phyloP scores from a whole-genome alignment of 495 filamentous ascomycete genomes.

The Hyaloscypha hepaticicola region DNA sequence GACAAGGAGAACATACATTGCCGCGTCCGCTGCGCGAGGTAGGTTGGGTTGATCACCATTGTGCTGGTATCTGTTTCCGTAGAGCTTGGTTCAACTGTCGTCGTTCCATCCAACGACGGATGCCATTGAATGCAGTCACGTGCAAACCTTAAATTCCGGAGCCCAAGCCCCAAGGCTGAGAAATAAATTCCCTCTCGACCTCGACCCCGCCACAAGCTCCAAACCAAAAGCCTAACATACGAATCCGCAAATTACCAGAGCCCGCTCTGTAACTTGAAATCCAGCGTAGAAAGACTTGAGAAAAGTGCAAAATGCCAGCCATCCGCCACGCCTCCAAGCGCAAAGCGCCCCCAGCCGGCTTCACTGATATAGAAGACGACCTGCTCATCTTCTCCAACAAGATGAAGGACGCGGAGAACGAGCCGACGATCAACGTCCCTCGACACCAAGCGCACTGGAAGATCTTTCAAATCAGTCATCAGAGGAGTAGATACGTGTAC shows the following conservation, averaged over 20 bases:
- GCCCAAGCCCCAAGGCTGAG: conserved; percentile 19
- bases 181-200: conserved; percentile 2
- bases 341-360: conserved; percentile 92
- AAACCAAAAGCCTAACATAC: conserved; percentile 17
- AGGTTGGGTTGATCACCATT: conserved; percentile 87
- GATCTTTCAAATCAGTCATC: conserved; percentile 96
- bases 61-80: conserved; percentile 12
- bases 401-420: conserved; percentile 97
- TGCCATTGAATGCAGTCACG: conserved; percentile 23
- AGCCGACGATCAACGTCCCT: conserved; percentile 50
- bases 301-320: conserved; percentile 68
- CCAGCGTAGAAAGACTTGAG: not conserved
- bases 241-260: not conserved
- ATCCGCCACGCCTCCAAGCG: conserved; percentile 73
- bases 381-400: conserved; percentile 94
- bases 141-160: conserved; percentile 6
- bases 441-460: conserved; percentile 92
- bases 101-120: conserved; percentile 21
- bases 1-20: conserved; percentile 65
- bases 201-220: conserved; percentile 20
- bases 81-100: not conserved
- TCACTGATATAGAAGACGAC: conserved; percentile 95
- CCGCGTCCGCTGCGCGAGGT: conserved; percentile 85
- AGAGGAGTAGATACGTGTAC: conserved; percentile 91
- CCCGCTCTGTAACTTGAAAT: not conserved